Evolutionary conservation across 2,329 filamentous ascomycete genomes (phyloP), one percentile per base, ranked within the genome.

Genomic region (Furcasterigmium furcatum): DNA sequence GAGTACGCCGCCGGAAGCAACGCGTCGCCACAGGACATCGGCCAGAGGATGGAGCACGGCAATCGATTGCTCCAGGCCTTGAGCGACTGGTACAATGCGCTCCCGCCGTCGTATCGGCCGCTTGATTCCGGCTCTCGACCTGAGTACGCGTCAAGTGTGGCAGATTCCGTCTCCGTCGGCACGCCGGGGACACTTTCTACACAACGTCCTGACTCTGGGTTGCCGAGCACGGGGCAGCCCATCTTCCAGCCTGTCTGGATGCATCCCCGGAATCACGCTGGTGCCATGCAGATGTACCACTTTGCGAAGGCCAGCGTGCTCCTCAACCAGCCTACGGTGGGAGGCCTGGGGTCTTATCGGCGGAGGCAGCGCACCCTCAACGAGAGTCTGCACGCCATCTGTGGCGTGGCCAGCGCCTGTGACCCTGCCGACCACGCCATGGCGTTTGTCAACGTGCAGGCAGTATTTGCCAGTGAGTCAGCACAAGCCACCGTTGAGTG

Each of bases 1-100:
- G 77, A 80, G 47, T 82, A 78, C 58, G 73, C 73, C 36, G 76
- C 76, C 1, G 18, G 66, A 69, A 65, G 20, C 62, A 66, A 41
- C 3, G 4, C 34, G 16, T 18, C 34, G 12, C 9, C 34, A 4
- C 16, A 16, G 16, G 46, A 47, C 24, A 21, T 47, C 9, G 22
- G 34, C 9, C 38, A 47, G 29, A 36, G 46, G 3, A 39, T 66
- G 73, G 24, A 72, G 76, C 38, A 66, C 68, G 20, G 46, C 0
- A 47, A 41, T 21, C 22, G 46, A 7, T 42, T 47, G 2, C 38
- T 47, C 4, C 38, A 43, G 13, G 36, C 38, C 9, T 4, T 47
- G 8, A 39, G 41, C 2, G 46, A 47, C 13, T 47, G 46, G 46
- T 43, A 43, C 10, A 38, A 45, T 19, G 42, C 46, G 14, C 38